A percentile compares a stretch with the other conserved stretches of the same genome.
Evolutionary conservation across 106 monocot genomes (phyloP).

Genomic region (Platanthera zijinensis): DNA sequence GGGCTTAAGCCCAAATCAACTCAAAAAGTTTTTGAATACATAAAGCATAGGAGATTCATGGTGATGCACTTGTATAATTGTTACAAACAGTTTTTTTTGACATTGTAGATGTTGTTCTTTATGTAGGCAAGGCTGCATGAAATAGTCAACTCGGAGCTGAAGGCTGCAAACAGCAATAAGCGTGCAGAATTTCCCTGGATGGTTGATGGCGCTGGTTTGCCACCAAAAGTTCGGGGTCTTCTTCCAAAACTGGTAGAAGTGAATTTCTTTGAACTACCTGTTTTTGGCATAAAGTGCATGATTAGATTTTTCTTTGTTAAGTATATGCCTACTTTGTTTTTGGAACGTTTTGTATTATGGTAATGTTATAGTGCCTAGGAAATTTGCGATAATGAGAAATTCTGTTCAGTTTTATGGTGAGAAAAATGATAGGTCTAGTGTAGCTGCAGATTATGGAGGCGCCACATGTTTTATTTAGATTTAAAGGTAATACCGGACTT

Average conservation of each 20-base stretch:
- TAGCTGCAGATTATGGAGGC: no score
- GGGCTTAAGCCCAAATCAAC: no score
- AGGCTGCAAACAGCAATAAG: constrained; percentile 35
- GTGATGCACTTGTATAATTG: neutral
- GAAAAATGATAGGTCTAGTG: no score
- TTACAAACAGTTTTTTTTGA: neutral
- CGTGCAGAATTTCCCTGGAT: constrained; percentile 76
- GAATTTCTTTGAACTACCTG: neutral
- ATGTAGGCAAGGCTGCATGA: constrained; percentile 74
- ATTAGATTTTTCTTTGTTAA: neutral
- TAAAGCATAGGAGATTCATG: neutral
- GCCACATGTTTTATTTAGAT: no score
- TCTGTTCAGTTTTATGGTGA: no score
- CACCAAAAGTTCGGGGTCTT: constrained; percentile 62
- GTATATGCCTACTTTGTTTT: neutral
- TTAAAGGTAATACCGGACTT: no score
- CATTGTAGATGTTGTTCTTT: neutral
- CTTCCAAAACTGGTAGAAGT: constrained; percentile 70
- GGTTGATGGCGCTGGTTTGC: constrained; percentile 91
- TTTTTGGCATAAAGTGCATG: neutral
- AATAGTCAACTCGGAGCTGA: constrained; percentile 51
- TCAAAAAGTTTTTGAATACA: neutral
- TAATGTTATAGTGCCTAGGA: no score
- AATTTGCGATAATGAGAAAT: no score
- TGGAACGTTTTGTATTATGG: no score